Percentiles rank a stretch among this genome's conserved stretches.
phyloP scores from a whole-genome alignment of 1,284 basidiomycete species.

The Phylloboletellus chloephorus region DNA sequence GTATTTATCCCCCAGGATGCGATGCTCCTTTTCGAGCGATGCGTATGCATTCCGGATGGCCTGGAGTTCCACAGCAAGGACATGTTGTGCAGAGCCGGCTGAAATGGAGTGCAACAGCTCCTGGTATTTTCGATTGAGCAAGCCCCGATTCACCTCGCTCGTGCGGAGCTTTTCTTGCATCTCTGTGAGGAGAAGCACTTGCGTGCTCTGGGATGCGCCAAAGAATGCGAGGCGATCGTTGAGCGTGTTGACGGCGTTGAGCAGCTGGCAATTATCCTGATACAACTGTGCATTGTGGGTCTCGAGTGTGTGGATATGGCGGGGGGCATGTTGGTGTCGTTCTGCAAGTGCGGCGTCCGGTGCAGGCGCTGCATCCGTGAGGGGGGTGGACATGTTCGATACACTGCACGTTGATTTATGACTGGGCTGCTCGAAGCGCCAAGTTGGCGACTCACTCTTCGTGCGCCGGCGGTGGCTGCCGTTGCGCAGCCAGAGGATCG shows the following conservation, averaged over 20 bases:
- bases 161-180: constrained; percentile 26
- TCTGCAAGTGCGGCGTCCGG: constrained; percentile 35
- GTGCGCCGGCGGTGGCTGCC: no score
- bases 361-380: constrained; percentile 42
- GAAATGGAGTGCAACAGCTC: constrained; percentile 19
- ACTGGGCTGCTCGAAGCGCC: no score
- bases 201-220: constrained; percentile 15
- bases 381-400: constrained; percentile 26
- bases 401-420: constrained; percentile 29
- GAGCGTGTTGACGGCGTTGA: constrained; percentile 26
- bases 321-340: constrained; percentile 32
- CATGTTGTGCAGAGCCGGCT: constrained; percentile 16
- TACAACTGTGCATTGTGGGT: constrained; percentile 45
- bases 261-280: constrained; percentile 45
- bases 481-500: no score
- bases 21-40: constrained; percentile 22
- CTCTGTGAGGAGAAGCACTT: constrained; percentile 17
- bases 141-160: constrained; percentile 16
- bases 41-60: constrained; percentile 14
- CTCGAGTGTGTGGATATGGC: constrained; percentile 30
- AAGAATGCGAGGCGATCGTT: constrained; percentile 27
- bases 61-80: constrained; percentile 20
- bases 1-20: constrained; percentile 24
- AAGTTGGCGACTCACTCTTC: no score
- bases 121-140: constrained; percentile 23